Evolutionary conservation across 768 basidiomycete species (phyloP).

Genomic region (Rhizopogon vulgaris): DNA sequence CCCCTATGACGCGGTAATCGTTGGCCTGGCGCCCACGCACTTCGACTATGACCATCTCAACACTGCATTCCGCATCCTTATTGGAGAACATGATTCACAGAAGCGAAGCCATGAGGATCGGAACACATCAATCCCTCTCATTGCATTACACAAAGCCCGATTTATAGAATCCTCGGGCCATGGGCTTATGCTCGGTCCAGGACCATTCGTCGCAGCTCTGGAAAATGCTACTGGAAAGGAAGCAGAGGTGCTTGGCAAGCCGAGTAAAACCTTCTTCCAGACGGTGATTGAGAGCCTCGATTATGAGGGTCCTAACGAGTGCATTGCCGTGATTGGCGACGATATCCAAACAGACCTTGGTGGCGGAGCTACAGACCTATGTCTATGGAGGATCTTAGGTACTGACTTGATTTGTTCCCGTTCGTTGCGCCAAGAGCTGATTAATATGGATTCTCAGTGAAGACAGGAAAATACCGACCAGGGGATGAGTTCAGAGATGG

Average conservation of each 20-base stretch:
- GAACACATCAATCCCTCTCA: conserved; percentile 28
- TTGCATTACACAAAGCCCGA: conserved; percentile 55
- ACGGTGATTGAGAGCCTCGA: conserved; percentile 43
- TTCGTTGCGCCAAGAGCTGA: conserved; percentile 2
- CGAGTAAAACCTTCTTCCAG: conserved; percentile 52
- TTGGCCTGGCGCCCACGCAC: conserved; percentile 49
- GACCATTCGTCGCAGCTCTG: conserved; percentile 62
- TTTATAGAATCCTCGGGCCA: conserved; percentile 44
- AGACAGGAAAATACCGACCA: conserved; percentile 62
- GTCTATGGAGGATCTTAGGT: conserved; percentile 62
- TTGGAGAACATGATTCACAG: conserved; percentile 29
- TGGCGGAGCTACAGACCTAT: conserved; percentile 51
- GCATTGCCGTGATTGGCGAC: conserved; percentile 58
- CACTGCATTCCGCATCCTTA: conserved; percentile 59
- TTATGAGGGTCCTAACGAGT: conserved; percentile 13
- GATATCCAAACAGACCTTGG: conserved; percentile 62
- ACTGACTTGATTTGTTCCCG: conserved; percentile 1
- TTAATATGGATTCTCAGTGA: conserved; percentile 31
- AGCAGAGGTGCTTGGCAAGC: conserved; percentile 61
- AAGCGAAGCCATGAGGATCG: background rate
- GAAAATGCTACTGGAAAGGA: conserved; percentile 44
- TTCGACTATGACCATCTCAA: conserved; percentile 55
- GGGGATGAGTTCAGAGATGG: conserved; percentile 47
- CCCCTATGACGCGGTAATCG: conserved; percentile 53
- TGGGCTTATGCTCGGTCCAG: conserved; percentile 57